Conservation (phyloP, 768 basidiomycete species). For the Boletellus emodensis region DNA sequence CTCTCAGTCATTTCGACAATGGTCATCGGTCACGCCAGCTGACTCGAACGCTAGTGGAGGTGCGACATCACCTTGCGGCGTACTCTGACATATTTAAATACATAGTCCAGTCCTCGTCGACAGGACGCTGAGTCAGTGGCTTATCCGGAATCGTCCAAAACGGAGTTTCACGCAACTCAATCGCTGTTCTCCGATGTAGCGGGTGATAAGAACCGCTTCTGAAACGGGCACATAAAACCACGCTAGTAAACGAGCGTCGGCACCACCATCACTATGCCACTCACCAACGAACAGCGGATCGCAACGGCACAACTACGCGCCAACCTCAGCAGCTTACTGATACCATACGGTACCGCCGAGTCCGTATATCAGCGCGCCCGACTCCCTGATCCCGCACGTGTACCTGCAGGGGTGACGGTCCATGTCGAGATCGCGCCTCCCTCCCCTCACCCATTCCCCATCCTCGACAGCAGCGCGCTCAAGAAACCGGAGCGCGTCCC, state of each 20-base stretch:
- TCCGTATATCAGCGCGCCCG: background rate
- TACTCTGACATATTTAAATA: too few relatives aligned
- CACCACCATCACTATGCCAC: background rate
- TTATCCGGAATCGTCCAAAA: too few relatives aligned
- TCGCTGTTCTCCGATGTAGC: background rate
- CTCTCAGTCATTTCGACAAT: too few relatives aligned
- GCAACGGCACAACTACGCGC: background rate
- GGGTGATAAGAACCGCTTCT: background rate
- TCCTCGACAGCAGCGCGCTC: background rate
- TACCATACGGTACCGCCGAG: background rate
- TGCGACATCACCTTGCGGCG: too few relatives aligned
- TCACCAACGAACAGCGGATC: background rate
- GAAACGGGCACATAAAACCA: background rate
- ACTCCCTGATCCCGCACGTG: background rate
- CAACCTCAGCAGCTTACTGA: background rate
- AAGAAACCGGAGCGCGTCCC: constrained; percentile 3
- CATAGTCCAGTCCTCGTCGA: too few relatives aligned
- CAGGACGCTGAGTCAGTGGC: too few relatives aligned
- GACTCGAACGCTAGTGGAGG: too few relatives aligned
- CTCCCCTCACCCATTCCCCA: background rate
- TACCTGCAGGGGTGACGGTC: background rate
- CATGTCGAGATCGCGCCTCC: constrained; percentile 1
- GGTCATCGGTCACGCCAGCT: too few relatives aligned
- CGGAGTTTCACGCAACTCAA: too few relatives aligned
- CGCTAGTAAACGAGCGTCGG: background rate